Evolutionary conservation across 2,329 filamentous ascomycete species (phyloP).

Genomic region (Macrophomina pseudophaseolina): DNA sequence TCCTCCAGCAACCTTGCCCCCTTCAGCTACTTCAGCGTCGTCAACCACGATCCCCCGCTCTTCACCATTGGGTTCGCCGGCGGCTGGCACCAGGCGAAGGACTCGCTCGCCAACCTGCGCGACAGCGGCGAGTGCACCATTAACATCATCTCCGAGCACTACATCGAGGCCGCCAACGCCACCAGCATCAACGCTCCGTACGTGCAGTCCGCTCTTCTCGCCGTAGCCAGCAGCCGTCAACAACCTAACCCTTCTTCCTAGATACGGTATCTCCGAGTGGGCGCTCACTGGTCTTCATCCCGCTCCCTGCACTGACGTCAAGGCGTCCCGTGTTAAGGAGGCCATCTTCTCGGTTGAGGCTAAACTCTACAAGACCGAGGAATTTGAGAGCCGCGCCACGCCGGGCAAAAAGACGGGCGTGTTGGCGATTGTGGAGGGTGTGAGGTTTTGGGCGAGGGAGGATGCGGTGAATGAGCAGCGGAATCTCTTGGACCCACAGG

Average conservation of each 20-base stretch:
- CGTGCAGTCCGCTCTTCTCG: too few species aligned
- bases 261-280: conserved; percentile 75
- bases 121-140: conserved; percentile 78
- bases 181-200: conserved; percentile 78
- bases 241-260: too few species aligned
- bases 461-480: conserved; percentile 82
- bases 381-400: conserved; percentile 74
- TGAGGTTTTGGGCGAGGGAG: conserved; percentile 85
- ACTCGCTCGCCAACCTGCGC: conserved; percentile 75
- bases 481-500: conserved; percentile 73
- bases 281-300: conserved; percentile 75
- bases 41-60: conserved; percentile 85
- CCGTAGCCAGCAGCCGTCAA: too few species aligned
- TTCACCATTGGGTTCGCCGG: conserved; percentile 71
- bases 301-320: conserved; percentile 67
- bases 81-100: conserved; percentile 69
- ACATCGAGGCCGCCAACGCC: conserved; percentile 86
- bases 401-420: conserved; percentile 78
- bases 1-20: conserved; percentile 76
- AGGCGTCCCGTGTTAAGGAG: conserved; percentile 76
- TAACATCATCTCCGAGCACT: conserved; percentile 86
- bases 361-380: conserved; percentile 72
- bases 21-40: conserved; percentile 83
- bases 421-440: conserved; percentile 79
- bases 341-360: conserved; percentile 83